phyloP scores from a whole-genome alignment of 768 basidiomycete species.

The Candolleomyces aberdarensis region DNA sequence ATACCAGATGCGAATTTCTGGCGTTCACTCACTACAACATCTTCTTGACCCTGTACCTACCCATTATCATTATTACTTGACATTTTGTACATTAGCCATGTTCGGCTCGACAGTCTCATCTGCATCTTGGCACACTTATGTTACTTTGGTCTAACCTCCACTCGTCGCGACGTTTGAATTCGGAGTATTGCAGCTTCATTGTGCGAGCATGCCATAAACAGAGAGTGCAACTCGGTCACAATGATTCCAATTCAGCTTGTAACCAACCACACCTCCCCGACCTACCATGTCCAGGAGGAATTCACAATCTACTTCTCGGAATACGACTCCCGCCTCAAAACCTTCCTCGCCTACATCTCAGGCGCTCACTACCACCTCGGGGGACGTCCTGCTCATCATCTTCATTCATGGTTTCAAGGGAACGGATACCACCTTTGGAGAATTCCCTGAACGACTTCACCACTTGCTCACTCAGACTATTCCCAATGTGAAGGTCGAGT shows the following conservation, averaged over 20 bases:
- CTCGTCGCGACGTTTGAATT: no score
- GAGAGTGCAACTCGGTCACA: no score
- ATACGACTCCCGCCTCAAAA: neutral
- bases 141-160: no score
- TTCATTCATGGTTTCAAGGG: slow-evolving; percentile 79
- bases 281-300: neutral
- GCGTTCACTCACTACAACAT: neutral
- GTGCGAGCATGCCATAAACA: no score
- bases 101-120: no score
- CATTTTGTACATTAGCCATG: no score
- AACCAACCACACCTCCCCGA: neutral
- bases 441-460: slow-evolving; percentile 76
- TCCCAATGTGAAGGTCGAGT: slow-evolving; percentile 57
- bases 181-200: no score
- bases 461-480: slow-evolving; percentile 73
- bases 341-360: neutral
- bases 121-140: no score
- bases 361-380: slow-evolving; percentile 17
- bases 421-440: slow-evolving; percentile 65
- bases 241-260: no score
- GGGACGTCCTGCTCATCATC: slow-evolving; percentile 60
- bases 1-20: no score
- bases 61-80: no score
- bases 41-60: neutral
- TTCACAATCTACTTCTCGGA: neutral